These are phyloP conservation scores for Pseudogymnoascus sp. DNA, from an alignment of 2,329 filamentous ascomycete species.

Conservation along the genomic window DNA sequence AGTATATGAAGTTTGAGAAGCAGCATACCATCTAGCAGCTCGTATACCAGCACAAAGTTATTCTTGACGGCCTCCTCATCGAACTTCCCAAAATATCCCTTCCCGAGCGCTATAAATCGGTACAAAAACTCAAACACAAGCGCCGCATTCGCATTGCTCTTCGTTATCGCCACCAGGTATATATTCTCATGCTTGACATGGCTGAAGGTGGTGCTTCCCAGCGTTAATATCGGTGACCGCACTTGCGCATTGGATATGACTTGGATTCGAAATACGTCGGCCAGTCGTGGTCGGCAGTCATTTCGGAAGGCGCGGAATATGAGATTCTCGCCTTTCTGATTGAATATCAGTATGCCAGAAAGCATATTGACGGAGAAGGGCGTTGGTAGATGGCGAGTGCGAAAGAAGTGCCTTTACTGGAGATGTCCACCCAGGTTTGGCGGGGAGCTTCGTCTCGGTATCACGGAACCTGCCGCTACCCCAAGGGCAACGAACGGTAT, in stretches of 20 bases:
- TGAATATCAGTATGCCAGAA: conserved; percentile 95
- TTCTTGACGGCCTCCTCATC: conserved; percentile 99
- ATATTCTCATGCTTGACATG: conserved; percentile 99
- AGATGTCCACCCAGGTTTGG: conserved; percentile 5
- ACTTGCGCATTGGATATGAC: conserved; percentile 98
- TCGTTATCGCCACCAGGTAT: conserved; percentile 93
- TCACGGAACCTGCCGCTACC: conserved; percentile 8
- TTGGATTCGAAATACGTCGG: conserved; percentile 98
- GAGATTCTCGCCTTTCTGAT: conserved; percentile 98
- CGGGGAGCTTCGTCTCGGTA: conserved; percentile 5
- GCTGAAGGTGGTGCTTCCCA: conserved; percentile 97
- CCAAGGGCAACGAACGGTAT: neutral
- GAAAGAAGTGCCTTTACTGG: conserved; percentile 4
- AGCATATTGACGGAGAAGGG: conserved; percentile 58
- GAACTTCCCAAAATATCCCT: conserved; percentile 97
- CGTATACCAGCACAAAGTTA: conserved; percentile 98
- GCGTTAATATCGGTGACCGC: conserved; percentile 90
- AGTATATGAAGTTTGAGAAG: neutral
- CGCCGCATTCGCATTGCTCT: conserved; percentile 98
- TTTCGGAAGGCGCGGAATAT: conserved; percentile 99
- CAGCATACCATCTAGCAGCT: conserved; percentile 75
- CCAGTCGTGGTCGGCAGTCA: conserved; percentile 92
- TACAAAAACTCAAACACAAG: conserved; percentile 98
- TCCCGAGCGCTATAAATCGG: conserved; percentile 79
- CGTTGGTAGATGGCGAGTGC: conserved; percentile 9